These are phyloP conservation scores for Coemansia sp. DNA, from an alignment of 192 early-diverging fungal species.

Conservation along the genomic window DNA sequence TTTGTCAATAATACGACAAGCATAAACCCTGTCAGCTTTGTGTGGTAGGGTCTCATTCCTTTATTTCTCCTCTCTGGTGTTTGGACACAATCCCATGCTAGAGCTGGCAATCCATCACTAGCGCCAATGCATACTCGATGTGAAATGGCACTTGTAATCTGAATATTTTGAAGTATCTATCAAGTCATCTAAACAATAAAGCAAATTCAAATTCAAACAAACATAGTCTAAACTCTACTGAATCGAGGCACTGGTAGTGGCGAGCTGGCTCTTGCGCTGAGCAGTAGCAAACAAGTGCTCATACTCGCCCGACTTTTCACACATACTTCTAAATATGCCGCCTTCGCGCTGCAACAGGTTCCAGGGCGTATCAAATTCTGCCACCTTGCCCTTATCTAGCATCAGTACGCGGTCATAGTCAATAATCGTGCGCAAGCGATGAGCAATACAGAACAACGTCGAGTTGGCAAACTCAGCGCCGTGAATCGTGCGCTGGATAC, in stretches of 20 bases:
- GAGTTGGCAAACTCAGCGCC: conserved; percentile 69
- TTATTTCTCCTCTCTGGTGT: background rate
- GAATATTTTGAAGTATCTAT: too few relatives aligned
- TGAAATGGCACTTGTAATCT: too few relatives aligned
- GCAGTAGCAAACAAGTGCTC: conserved; percentile 22
- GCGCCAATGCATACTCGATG: background rate
- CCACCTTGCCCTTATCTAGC: conserved; percentile 74
- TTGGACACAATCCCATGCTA: background rate
- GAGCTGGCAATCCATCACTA: background rate
- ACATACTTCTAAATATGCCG: conserved; percentile 79
- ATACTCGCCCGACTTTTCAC: conserved; percentile 80
- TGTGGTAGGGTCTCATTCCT: too few relatives aligned
- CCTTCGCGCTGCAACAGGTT: conserved; percentile 65
- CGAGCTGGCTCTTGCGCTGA: conserved; percentile 13
- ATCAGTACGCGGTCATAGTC: conserved; percentile 87
- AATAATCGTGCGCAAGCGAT: conserved; percentile 81
- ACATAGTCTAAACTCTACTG: background rate
- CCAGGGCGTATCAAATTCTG: conserved; percentile 83
- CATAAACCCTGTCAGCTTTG: too few relatives aligned
- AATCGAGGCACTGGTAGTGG: background rate
- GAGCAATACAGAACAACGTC: conserved; percentile 88
- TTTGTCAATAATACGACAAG: too few relatives aligned
- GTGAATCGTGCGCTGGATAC: conserved; percentile 88
- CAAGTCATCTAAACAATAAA: too few relatives aligned
- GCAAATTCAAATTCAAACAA: background rate